A percentile compares a stretch with the other conserved stretches of the same genome.
These are phyloP conservation scores for Pseudocercospora crystallina DNA, from an alignment of 2,329 filamentous ascomycete species.

Conservation along the genomic window DNA sequence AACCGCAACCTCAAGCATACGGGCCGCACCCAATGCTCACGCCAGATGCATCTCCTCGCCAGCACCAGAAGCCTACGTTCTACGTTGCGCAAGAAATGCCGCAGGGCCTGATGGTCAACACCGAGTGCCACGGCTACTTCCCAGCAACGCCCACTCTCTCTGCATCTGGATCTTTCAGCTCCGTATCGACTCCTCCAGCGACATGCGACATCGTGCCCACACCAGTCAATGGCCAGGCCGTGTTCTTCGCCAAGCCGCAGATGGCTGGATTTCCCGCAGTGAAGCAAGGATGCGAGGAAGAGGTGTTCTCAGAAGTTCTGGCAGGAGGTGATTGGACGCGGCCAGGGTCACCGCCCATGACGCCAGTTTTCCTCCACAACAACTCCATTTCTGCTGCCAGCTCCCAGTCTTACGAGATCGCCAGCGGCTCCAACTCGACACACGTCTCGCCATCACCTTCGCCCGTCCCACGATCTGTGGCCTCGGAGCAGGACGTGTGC, in stretches of 20 bases:
- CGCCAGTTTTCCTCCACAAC: constrained; percentile 73
- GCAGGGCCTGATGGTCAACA: constrained; percentile 60
- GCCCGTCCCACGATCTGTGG: constrained; percentile 68
- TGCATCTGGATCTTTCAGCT: constrained; percentile 79
- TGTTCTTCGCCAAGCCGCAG: constrained; percentile 30
- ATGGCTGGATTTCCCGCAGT: constrained; percentile 57
- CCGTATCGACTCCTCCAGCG: constrained; percentile 78
- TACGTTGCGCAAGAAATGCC: constrained; percentile 57
- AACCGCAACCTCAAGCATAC: constrained; percentile 51
- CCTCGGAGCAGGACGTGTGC: constrained; percentile 71
- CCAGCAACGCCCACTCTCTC: constrained; percentile 87
- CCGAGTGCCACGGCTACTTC: constrained; percentile 70
- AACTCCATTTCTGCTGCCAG: constrained; percentile 58
- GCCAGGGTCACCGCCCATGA: constrained; percentile 80
- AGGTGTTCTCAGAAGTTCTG: constrained; percentile 70
- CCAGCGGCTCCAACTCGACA: constrained; percentile 68
- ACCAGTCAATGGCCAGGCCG: constrained; percentile 70
- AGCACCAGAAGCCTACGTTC: constrained; percentile 74
- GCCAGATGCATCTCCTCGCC: constrained; percentile 72
- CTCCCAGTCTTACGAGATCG: constrained; percentile 66
- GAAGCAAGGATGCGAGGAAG: constrained; percentile 71
- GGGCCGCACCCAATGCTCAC: constrained; percentile 66
- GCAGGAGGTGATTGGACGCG: constrained; percentile 73
- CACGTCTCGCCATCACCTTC: constrained; percentile 75
- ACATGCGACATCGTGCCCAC: constrained; percentile 75